Evolutionary conservation across 2,329 filamentous ascomycete species (phyloP).

Genomic region (Cordyceps militaris): DNA sequence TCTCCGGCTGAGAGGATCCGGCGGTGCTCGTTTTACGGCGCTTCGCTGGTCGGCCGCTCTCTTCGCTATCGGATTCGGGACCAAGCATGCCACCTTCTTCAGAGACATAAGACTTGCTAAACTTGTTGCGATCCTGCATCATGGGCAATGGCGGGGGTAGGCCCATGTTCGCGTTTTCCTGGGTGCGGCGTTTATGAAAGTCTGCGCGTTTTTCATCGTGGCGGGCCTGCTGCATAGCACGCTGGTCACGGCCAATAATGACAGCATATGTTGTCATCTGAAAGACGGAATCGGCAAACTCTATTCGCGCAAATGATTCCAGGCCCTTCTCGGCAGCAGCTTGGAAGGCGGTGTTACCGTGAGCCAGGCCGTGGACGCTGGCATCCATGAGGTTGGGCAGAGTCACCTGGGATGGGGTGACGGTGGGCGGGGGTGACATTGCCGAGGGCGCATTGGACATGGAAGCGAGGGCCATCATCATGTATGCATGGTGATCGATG

Average conservation of each 20-base stretch:
- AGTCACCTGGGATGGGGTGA: slow-evolving; percentile 40
- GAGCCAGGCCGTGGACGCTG: slow-evolving; percentile 22
- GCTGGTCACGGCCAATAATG: slow-evolving; percentile 64
- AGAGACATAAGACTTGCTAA: slow-evolving; percentile 60
- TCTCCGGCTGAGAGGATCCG: slow-evolving; percentile 35
- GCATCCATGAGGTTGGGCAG: slow-evolving; percentile 32
- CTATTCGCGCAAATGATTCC: slow-evolving; percentile 53
- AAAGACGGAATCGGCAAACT: slow-evolving; percentile 69
- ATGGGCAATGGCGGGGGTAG: slow-evolving; percentile 46
- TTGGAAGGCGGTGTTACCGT: slow-evolving; percentile 28
- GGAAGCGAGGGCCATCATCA: slow-evolving; percentile 39
- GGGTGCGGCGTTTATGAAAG: slow-evolving; percentile 36
- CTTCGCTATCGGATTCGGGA: slow-evolving; percentile 52
- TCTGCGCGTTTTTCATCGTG: slow-evolving; percentile 43
- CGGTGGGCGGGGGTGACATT: slow-evolving; percentile 37
- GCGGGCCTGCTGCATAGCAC: slow-evolving; percentile 48
- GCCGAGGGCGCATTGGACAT: slow-evolving; percentile 30
- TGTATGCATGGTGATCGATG: slow-evolving; percentile 33
- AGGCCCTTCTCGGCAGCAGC: slow-evolving; percentile 35
- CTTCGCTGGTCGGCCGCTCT: slow-evolving; percentile 38
- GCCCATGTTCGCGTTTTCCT: slow-evolving; percentile 41
- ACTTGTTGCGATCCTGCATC: slow-evolving; percentile 45
- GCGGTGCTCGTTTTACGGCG: slow-evolving; percentile 40
- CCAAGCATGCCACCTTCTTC: slow-evolving; percentile 63
- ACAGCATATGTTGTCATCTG: slow-evolving; percentile 71